Conservation (phyloP, 1,284 basidiomycete genomes). For the Papiliotrema laurentii region DNA sequence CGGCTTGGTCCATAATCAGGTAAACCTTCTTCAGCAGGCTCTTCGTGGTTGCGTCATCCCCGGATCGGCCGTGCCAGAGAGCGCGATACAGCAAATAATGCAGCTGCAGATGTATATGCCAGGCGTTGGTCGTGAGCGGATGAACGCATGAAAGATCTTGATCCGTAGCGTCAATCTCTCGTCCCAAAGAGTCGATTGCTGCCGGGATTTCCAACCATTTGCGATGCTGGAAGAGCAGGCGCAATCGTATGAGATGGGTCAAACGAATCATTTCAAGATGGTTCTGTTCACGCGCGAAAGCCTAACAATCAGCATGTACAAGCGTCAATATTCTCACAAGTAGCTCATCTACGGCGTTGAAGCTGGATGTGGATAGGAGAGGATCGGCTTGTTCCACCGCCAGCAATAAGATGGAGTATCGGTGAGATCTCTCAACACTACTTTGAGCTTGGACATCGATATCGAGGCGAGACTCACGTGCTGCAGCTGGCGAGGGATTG, state of each 20-base stretch:
- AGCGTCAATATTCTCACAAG: too few relatives aligned
- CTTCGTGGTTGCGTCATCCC: slow-evolving; percentile 22
- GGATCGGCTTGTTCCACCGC: slow-evolving; percentile 21
- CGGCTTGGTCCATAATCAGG: slow-evolving; percentile 26
- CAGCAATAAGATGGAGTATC: slow-evolving; percentile 26
- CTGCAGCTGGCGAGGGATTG: too few relatives aligned
- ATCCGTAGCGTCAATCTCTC: slow-evolving; percentile 9
- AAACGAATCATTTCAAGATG: slow-evolving; percentile 26
- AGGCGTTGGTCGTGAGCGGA: neutral
- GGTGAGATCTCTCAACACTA: slow-evolving; percentile 14
- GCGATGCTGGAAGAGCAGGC: slow-evolving; percentile 20
- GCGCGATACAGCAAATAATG: slow-evolving; percentile 27
- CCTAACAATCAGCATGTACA: slow-evolving; percentile 14
- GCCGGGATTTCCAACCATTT: slow-evolving; percentile 30
- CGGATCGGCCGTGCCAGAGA: slow-evolving; percentile 33
- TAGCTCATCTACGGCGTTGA: too few relatives aligned
- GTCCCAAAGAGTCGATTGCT: slow-evolving; percentile 13
- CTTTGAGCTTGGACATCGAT: too few relatives aligned
- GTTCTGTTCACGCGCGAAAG: slow-evolving; percentile 12
- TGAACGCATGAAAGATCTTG: slow-evolving; percentile 2
- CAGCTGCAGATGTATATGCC: neutral
- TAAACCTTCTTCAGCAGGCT: slow-evolving; percentile 23
- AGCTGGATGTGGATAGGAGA: too few relatives aligned
- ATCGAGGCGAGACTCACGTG: too few relatives aligned
- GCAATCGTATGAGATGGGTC: slow-evolving; percentile 16